phyloP scores from a whole-genome alignment of 345 rosid genomes.

The Kernera saxatilis region DNA sequence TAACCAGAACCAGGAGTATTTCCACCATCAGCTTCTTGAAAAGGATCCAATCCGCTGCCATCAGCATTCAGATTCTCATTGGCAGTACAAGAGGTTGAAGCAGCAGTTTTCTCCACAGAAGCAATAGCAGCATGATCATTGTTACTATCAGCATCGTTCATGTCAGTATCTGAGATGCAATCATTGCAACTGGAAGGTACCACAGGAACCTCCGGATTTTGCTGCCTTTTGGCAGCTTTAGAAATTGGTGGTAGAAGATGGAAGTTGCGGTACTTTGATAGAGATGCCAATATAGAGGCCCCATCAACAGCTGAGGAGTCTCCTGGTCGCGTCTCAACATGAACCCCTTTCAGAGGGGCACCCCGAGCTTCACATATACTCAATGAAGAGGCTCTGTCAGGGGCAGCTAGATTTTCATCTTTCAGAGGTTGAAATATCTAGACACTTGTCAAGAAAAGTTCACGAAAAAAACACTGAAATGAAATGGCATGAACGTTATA shows the following conservation, averaged over 20 bases:
- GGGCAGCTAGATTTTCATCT: slow-evolving; percentile 55
- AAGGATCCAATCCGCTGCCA: slow-evolving; percentile 48
- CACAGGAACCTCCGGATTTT: slow-evolving; percentile 49
- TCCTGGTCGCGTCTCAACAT: slow-evolving; percentile 74
- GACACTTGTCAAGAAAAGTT: slow-evolving; percentile 43
- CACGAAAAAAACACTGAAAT: background rate
- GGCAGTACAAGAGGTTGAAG: slow-evolving; percentile 44
- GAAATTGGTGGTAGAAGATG: slow-evolving; percentile 56
- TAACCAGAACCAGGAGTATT: slow-evolving; percentile 47
- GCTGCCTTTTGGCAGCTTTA: slow-evolving; percentile 49
- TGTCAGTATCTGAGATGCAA: slow-evolving; percentile 53
- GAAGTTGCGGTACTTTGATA: slow-evolving; percentile 54
- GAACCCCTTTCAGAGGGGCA: slow-evolving; percentile 62
- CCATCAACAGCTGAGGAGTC: slow-evolving; percentile 84
- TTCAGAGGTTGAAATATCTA: slow-evolving; percentile 88
- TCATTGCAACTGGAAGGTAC: slow-evolving; percentile 52
- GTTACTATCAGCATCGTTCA: slow-evolving; percentile 56
- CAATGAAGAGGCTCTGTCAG: slow-evolving; percentile 56
- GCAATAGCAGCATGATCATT: slow-evolving; percentile 49
- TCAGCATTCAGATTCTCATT: slow-evolving; percentile 48
- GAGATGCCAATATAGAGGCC: slow-evolving; percentile 86
- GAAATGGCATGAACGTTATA: background rate
- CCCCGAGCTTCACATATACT: slow-evolving; percentile 72
- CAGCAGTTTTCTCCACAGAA: slow-evolving; percentile 50
- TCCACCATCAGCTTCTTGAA: slow-evolving; percentile 45